phyloP scores from a whole-genome alignment of 164 flowering plant genomes.

The Macadamia tetraphylla region DNA sequence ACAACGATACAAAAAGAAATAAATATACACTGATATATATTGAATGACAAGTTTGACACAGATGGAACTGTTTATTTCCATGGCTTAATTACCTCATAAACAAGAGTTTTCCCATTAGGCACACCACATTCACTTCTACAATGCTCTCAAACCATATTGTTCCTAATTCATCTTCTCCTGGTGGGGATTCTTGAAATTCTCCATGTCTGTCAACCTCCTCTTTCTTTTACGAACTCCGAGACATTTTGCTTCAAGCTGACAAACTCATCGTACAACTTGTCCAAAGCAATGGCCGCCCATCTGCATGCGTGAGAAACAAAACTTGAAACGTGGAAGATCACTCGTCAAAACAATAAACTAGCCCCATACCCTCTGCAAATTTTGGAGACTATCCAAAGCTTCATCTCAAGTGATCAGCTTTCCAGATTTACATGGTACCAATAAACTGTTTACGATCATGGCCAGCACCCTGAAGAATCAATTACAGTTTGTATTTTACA shows the following conservation, averaged over 20 bases:
- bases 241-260: not conserved
- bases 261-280: not conserved
- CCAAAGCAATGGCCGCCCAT: not conserved
- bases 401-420: conserved; percentile 1
- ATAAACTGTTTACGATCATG: conserved; percentile 9
- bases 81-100: not conserved
- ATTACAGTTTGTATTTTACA: not conserved
- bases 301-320: conserved; percentile 2
- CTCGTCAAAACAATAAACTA: not conserved
- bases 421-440: conserved; percentile 14
- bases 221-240: too few relatives aligned
- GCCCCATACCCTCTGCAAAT: not conserved
- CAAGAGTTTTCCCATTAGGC: conserved; percentile 1
- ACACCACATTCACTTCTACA: conserved; percentile 9
- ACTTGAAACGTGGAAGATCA: not conserved
- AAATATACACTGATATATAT: not conserved
- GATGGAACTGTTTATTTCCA: conserved; percentile 2
- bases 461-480: conserved; percentile 15
- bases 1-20: too few relatives aligned
- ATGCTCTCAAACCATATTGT: conserved; percentile 8
- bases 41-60: not conserved
- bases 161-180: not conserved
- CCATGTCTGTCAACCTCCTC: not conserved
- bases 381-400: not conserved
- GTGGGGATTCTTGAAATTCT: not conserved